Evolutionary conservation across 2,329 filamentous ascomycete genomes (phyloP).

Genomic region (Alternaria brassicae): DNA sequence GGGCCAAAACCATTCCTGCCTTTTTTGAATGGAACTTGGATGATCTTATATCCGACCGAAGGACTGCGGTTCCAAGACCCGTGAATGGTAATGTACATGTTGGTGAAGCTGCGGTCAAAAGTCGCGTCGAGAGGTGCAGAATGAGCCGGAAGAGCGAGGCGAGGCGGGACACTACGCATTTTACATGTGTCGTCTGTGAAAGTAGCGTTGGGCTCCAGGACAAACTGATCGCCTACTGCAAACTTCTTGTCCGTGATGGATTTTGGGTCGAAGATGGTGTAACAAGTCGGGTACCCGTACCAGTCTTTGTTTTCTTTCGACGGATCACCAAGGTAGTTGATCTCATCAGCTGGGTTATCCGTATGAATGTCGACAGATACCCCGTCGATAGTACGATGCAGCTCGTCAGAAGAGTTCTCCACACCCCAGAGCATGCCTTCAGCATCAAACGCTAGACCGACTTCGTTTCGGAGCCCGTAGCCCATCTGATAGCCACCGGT

Average conservation of each 20-base stretch:
- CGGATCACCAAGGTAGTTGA: conserved; percentile 71
- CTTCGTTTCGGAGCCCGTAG: conserved; percentile 74
- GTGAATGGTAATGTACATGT: conserved; percentile 39
- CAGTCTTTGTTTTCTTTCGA: conserved; percentile 56
- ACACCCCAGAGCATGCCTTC: conserved; percentile 55
- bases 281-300: conserved; percentile 74
- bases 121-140: conserved; percentile 38
- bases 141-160: conserved; percentile 33
- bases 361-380: conserved; percentile 65
- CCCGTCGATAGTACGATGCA: conserved; percentile 59
- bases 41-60: conserved; percentile 35
- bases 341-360: conserved; percentile 74
- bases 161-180: conserved; percentile 22
- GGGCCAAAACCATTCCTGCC: conserved; percentile 21
- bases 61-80: conserved; percentile 38
- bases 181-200: conserved; percentile 38
- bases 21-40: conserved; percentile 31
- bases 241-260: conserved; percentile 34
- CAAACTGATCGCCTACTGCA: conserved; percentile 38
- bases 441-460: conserved; percentile 62
- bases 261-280: conserved; percentile 62
- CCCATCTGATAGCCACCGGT: conserved; percentile 60
- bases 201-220: conserved; percentile 39
- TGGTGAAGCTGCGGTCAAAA: conserved; percentile 34
- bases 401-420: conserved; percentile 72